Base-by-base conservation (phyloP, 2,329 filamentous ascomycete species). In the Colletotrichum magnum region DNA sequence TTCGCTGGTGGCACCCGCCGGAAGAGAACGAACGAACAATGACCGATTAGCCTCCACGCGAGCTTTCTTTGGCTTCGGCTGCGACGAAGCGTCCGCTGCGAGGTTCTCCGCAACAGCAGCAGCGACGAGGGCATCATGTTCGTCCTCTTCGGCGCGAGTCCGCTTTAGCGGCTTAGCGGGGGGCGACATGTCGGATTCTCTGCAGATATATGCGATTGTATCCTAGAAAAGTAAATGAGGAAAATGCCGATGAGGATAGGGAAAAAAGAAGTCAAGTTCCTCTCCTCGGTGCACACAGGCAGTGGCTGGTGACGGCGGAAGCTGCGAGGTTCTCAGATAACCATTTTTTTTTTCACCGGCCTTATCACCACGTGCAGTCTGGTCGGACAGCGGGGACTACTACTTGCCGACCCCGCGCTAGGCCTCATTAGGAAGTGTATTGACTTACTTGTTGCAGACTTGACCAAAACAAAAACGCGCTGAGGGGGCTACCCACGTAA, bases 1-100 rank as follows among this genome's bases (percentile, higher is more conserved):
- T 76, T 98, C 94, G 77, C 89, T 93, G 41, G 95, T 98, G 45
- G 92, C 91, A 26, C 87, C 88, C 24, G 91, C 83, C 21, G 95
- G 93, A 56, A 99, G 88, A 58, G 93, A 95, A 75, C 95, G 93
- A 72, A 99, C 92, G 83, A 99, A 99, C 73, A 99, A 90, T 53
- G 95, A 93, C 74, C 90, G 85, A 72, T 87, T 87, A 68, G 88
- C 87, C 69, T 91, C 89, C 66, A 88, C 85, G 72, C 87, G 83
- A 36, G 86, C 81, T 75, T 88, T 90, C 77, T 92, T 92, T 45
- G 81, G 76, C 15, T 71, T 71, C 10, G 71, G 71, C 47, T 71
- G 41, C 26, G 70, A 61, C 43, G 59, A 15, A 83, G 80, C 51
- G 78, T 79, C 60, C 76, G 77, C 76, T 60, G 77, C 78, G 21